Evolutionary conservation across 202 grass and related monocot species (phyloP).

Genomic region (Digitaria exilis): DNA sequence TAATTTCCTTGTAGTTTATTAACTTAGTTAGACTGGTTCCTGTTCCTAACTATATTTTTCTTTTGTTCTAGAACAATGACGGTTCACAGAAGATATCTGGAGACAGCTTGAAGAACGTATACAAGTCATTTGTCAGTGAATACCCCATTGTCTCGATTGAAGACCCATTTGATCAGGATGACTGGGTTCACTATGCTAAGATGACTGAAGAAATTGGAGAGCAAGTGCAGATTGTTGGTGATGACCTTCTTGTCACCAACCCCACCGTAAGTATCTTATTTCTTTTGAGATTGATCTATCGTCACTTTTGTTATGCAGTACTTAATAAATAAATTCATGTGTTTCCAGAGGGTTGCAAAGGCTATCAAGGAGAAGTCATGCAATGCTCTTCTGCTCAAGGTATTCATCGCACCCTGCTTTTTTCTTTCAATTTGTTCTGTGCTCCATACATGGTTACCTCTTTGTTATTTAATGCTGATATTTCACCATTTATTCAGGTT

Average conservation of each 20-base stretch:
- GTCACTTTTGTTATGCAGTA: neutral
- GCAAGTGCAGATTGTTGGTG: slow-evolving; percentile 91
- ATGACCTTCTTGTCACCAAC: slow-evolving; percentile 94
- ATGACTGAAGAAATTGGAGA: slow-evolving; percentile 83
- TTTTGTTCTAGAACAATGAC: slow-evolving; percentile 67
- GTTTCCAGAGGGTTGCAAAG: slow-evolving; percentile 78
- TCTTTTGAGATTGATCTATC: neutral
- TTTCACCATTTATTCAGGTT: slow-evolving; percentile 46
- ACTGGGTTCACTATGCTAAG: slow-evolving; percentile 85
- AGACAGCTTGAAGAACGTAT: slow-evolving; percentile 75
- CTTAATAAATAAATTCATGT: neutral
- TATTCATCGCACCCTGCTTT: neutral
- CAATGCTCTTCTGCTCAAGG: slow-evolving; percentile 95
- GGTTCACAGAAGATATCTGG: slow-evolving; percentile 82
- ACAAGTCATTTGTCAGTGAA: slow-evolving; percentile 80
- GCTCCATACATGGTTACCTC: neutral
- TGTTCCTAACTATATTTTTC: neutral
- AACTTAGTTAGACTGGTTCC: neutral
- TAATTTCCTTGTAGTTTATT: neutral
- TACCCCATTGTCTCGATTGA: slow-evolving; percentile 95
- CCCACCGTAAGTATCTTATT: slow-evolving; percentile 60
- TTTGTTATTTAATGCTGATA: neutral
- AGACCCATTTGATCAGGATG: slow-evolving; percentile 96
- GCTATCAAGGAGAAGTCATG: slow-evolving; percentile 89
- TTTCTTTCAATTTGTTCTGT: slow-evolving; percentile 3